A percentile compares a stretch with the other conserved stretches of the same genome.
These are phyloP conservation scores for Obelidium mucronatum DNA, from an alignment of 192 early-diverging fungal genomes.

Conservation along the genomic window DNA sequence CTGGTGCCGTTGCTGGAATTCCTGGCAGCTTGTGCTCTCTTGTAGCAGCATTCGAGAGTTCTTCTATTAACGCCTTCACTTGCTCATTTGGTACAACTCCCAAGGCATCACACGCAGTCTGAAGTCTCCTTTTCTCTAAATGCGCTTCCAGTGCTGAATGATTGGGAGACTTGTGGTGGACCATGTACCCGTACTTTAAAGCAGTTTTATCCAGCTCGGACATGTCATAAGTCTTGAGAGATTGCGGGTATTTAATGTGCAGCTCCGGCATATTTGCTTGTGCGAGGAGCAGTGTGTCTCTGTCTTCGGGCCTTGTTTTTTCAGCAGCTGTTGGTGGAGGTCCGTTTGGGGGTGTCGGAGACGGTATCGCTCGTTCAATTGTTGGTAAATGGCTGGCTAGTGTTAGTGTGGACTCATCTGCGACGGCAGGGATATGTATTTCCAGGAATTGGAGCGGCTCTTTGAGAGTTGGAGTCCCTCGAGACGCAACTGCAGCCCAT, in stretches of 20 bases:
- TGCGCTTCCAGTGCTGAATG: background rate
- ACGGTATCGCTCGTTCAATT: background rate
- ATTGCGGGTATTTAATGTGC: background rate
- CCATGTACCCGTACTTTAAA: background rate
- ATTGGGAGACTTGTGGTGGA: background rate
- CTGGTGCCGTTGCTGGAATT: background rate
- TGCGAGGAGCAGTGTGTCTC: background rate
- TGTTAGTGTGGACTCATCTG: background rate
- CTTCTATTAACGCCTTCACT: constrained; percentile 6
- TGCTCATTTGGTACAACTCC: background rate
- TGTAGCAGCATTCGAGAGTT: background rate
- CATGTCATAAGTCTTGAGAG: background rate
- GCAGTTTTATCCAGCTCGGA: background rate
- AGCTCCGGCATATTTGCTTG: no score
- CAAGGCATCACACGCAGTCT: background rate
- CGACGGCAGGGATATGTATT: background rate
- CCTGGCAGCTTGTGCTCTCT: background rate
- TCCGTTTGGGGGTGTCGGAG: background rate
- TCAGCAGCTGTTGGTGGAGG: background rate
- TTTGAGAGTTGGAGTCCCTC: background rate
- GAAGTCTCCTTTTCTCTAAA: background rate
- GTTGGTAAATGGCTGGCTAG: background rate
- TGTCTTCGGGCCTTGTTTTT: background rate
- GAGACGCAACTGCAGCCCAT: background rate
- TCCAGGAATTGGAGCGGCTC: constrained; percentile 1